Evolutionary conservation across 1,139 yeast genomes (phyloP), one percentile per base, ranked within the genome.

Genomic region (Saccharomycopsis crataegensis): DNA sequence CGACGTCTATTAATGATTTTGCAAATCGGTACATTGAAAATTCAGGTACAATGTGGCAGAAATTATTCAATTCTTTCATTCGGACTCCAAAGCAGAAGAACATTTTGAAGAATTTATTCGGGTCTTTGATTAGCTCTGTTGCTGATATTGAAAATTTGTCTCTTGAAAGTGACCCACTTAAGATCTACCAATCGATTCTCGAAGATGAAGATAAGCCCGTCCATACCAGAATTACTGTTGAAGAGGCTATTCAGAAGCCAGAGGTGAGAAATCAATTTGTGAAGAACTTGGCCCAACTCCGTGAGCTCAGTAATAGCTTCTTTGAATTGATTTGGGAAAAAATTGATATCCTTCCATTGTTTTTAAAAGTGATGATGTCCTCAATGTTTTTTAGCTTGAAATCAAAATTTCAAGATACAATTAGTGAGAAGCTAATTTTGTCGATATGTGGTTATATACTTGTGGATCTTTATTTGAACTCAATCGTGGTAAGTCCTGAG

Each of bases 141-240:
- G 46, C 58, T n/a, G 52, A 72, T 79, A 50, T 54, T 14, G 69
- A 78, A 8, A 82, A 80, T 16, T 71, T 78, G 55, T 83, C 80
- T 17, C 79, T 89, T 61, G 97, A 91, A 64, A 82, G 93, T 56
- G 89, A 90, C 64, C 98, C 99, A 1, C 67, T 79, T 6, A 69
- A 72, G 12, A 81, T 86, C 41, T 82, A 83, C 65, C 50, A 50
- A 17, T 11, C 14, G 5, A 34, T 51, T 34, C 28, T 48, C 6
- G 56, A 49, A 31, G 38, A 16, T 9, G 41, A 47, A 14, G 52
- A 47, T 68, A 65, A 63, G 57, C 62, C 57, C 62, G 78, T 58
- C 68, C 73, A 59, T 74, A 73, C 73, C 55, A 69, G 61, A 58
- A 67, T 81, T 1, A 64, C 80, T 1, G 82, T 86, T 1, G 85